Percentiles rank a stretch among this genome's conserved stretches.
phyloP scores from a whole-genome alignment of 2,329 filamentous ascomycete genomes.

The Fusarium caatingaense region DNA sequence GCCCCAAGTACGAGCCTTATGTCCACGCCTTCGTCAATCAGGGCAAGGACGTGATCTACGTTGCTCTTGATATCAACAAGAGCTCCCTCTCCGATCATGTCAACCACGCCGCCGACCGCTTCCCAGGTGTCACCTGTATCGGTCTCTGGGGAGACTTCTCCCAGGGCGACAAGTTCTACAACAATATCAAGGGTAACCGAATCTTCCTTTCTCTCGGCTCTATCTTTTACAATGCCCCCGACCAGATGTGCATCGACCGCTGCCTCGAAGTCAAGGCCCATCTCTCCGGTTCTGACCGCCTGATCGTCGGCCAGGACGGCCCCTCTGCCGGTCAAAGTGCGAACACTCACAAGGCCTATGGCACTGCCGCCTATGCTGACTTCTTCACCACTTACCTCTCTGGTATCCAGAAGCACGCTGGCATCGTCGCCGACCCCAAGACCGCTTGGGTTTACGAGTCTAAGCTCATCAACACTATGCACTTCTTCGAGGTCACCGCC shows the following conservation, averaged over 20 bases:
- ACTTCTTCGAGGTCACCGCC: conserved; percentile 33
- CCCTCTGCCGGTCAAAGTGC: conserved; percentile 1
- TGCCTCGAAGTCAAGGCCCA: conserved; percentile 20
- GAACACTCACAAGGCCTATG: conserved; percentile 14
- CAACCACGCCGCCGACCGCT: conserved; percentile 14
- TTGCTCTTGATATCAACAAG: conserved; percentile 30
- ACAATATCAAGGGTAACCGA: background rate
- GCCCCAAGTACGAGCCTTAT: conserved; percentile 39
- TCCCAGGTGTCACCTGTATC: conserved; percentile 14
- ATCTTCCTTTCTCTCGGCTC: conserved; percentile 37
- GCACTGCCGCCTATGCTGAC: conserved; percentile 21
- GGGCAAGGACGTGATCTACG: conserved; percentile 29
- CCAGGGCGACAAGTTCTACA: conserved; percentile 30
- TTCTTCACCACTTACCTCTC: conserved; percentile 30
- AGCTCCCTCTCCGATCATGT: conserved; percentile 23
- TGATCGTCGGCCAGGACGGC: conserved; percentile 37
- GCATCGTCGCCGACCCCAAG: conserved; percentile 9
- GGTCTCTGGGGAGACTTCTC: conserved; percentile 41
- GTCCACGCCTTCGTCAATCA: conserved; percentile 27
- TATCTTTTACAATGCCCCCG: conserved; percentile 37
- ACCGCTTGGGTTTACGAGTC: conserved; percentile 21
- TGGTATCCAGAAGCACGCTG: conserved; percentile 10
- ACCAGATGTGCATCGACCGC: conserved; percentile 30
- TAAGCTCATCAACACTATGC: conserved; percentile 17
- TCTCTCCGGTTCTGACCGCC: conserved; percentile 1